Evolutionary conservation across 139 green algal genomes (phyloP), one percentile per base, ranked within the genome.

Genomic region (Pleodorina starrii): DNA sequence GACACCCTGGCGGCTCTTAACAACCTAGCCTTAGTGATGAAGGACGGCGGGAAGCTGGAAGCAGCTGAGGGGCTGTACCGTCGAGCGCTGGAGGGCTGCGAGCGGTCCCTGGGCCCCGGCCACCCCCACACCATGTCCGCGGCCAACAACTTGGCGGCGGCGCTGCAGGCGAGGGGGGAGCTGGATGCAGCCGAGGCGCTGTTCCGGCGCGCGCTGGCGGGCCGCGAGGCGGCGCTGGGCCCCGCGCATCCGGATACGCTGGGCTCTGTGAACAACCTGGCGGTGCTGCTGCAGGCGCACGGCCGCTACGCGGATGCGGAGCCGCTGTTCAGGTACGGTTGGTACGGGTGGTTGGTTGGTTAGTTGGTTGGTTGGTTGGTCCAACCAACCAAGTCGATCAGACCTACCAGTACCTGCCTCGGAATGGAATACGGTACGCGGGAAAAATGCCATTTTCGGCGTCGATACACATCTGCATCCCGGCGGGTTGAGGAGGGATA

Each of bases 21-120:
- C 84, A 84, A 89, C 84, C 29, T 89, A 50, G 84, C 84, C 9
- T 0, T 74, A 50, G 66, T 89, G 71, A 38, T 88, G 40, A 88
- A 88, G 83, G 66, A 21, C 16, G 38, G 3, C 19, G 68, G 46
- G 19, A 71, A 54, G 66, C 46, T 88, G 63, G 81, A 86, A 16
- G 79, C 44, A 11, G 79, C 79, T 12, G 79, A 86, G 79, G 51
- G 57, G 79, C 59, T 86, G 79, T 86, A 86, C 57, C 75, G 57
- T 38, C 79, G 79, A 36, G 79, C 82, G 19, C 82, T 88, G n/a
- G 43, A 63, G n/a, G 63, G 63, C 63, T 68, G n/a, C 35, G 44
- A 76, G 42, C 17, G 21, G 3, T 3, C n/a, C 19, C 43, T 48
- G 10, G 82, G 82, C 32, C n/a, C 82, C 9, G 66, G 57, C 16